phyloP scores from a whole-genome alignment of 768 basidiomycete genomes.

The Tricholoma sp. region DNA sequence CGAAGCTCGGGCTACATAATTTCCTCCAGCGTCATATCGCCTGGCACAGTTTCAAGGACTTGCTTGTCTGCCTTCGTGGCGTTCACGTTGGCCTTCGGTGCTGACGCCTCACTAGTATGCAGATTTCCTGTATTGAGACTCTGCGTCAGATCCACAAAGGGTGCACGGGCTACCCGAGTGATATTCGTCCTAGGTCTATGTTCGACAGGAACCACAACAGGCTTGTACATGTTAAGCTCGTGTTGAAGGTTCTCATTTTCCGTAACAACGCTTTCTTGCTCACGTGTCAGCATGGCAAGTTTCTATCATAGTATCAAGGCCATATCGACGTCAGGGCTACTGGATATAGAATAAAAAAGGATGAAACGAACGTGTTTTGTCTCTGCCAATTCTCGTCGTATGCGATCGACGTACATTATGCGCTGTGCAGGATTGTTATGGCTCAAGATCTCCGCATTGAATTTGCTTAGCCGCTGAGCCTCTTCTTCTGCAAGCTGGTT shows the following conservation, averaged over 20 bases:
- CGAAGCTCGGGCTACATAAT: slow-evolving; percentile 6
- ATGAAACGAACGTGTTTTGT: slow-evolving; percentile 65
- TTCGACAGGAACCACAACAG: slow-evolving; percentile 43
- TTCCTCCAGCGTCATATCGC: slow-evolving; percentile 52
- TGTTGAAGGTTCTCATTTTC: slow-evolving; percentile 43
- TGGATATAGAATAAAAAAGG: background rate
- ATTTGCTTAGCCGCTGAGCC: slow-evolving; percentile 63
- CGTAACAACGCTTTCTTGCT: slow-evolving; percentile 40
- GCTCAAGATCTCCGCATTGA: slow-evolving; percentile 83
- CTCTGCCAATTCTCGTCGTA: slow-evolving; percentile 75
- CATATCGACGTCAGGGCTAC: background rate
- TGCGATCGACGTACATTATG: slow-evolving; percentile 82
- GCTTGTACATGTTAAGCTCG: slow-evolving; percentile 60
- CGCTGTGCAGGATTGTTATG: slow-evolving; percentile 83
- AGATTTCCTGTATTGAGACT: slow-evolving; percentile 24
- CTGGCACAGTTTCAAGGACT: slow-evolving; percentile 28
- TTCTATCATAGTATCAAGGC: slow-evolving; percentile 33
- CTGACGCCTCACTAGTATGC: background rate
- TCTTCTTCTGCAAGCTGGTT: slow-evolving; percentile 82
- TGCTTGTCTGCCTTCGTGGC: slow-evolving; percentile 6
- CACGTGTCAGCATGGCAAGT: slow-evolving; percentile 40
- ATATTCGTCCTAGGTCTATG: slow-evolving; percentile 51
- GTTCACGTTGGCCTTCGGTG: background rate
- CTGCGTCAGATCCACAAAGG: slow-evolving; percentile 39
- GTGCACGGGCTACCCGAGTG: slow-evolving; percentile 45